These are phyloP conservation scores for Teratosphaeria gauchensis DNA, from an alignment of 2,329 filamentous ascomycete genomes.

Conservation along the genomic window DNA sequence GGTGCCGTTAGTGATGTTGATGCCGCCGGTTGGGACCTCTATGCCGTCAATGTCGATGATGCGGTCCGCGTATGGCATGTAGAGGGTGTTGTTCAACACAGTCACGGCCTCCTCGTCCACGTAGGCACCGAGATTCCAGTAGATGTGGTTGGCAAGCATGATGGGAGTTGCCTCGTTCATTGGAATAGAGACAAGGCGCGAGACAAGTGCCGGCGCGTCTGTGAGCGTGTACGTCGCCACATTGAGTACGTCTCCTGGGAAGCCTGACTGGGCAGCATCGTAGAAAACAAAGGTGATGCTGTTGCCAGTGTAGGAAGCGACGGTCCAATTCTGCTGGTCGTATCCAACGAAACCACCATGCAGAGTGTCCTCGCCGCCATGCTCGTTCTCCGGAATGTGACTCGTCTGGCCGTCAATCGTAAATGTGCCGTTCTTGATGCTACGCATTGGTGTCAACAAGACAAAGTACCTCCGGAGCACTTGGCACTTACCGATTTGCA, in stretches of 20 bases:
- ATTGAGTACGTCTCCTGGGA: constrained; percentile 66
- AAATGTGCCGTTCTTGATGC: constrained; percentile 49
- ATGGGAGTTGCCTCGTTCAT: constrained; percentile 71
- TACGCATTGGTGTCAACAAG: constrained; percentile 12
- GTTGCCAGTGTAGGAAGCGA: constrained; percentile 55
- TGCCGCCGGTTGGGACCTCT: constrained; percentile 26
- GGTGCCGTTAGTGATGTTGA: constrained; percentile 32
- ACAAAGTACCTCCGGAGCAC: neutral
- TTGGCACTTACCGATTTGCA: constrained; percentile 31
- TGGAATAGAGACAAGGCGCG: constrained; percentile 61
- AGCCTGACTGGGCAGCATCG: constrained; percentile 64
- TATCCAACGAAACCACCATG: constrained; percentile 42
- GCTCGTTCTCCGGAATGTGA: constrained; percentile 42
- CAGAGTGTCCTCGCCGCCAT: constrained; percentile 41
- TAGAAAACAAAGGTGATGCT: constrained; percentile 68
- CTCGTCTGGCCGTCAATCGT: constrained; percentile 38
- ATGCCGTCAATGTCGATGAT: constrained; percentile 21
- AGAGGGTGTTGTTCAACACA: constrained; percentile 61
- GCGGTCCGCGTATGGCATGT: constrained; percentile 53
- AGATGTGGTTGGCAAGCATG: constrained; percentile 67
- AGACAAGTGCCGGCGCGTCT: constrained; percentile 55
- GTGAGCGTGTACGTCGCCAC: constrained; percentile 64
- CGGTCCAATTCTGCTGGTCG: constrained; percentile 65
- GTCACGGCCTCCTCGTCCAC: constrained; percentile 59
- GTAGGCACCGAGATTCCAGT: constrained; percentile 79